phyloP scores from a whole-genome alignment of 352 stramenopile species.

The Pythium graminicola region DNA sequence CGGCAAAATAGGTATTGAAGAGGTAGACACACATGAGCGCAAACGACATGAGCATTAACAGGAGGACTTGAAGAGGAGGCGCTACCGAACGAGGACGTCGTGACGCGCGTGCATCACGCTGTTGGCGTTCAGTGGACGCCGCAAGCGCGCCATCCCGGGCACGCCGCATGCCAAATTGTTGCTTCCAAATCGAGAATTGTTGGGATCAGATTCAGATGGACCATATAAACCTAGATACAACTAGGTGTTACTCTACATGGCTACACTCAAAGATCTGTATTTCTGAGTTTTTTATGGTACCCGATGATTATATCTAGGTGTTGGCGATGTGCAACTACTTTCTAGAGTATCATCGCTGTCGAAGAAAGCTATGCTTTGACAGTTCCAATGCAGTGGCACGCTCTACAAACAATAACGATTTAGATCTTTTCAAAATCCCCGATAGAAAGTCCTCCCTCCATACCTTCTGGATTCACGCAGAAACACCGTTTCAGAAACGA shows the following conservation, averaged over 20 bases:
- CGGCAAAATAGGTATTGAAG: neutral
- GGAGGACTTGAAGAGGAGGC: neutral
- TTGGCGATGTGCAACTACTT: no score
- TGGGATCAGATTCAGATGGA: no score
- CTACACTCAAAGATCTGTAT: no score
- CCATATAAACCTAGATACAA: no score
- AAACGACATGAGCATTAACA: slow-evolving; percentile 4
- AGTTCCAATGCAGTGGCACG: slow-evolving; percentile 62
- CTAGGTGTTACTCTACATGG: no score
- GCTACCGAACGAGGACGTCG: slow-evolving; percentile 17
- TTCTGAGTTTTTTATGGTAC: no score
- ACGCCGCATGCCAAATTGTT: slow-evolving; percentile 1
- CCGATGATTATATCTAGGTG: no score
- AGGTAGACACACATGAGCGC: slow-evolving; percentile 12
- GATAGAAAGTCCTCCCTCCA: neutral
- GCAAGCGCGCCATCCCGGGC: neutral
- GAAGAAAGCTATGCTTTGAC: slow-evolving; percentile 48
- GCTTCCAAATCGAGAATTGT: no score
- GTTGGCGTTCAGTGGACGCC: neutral
- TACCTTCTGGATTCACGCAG: slow-evolving; percentile 63
- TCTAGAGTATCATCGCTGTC: no score
- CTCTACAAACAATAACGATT: slow-evolving; percentile 22
- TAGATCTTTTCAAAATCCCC: neutral
- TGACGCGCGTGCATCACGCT: neutral
- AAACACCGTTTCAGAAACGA: slow-evolving; percentile 64